These are phyloP conservation scores for Smallanthus sonchifolius DNA, from an alignment of 129 eudicot genomes.

Conservation along the genomic window DNA sequence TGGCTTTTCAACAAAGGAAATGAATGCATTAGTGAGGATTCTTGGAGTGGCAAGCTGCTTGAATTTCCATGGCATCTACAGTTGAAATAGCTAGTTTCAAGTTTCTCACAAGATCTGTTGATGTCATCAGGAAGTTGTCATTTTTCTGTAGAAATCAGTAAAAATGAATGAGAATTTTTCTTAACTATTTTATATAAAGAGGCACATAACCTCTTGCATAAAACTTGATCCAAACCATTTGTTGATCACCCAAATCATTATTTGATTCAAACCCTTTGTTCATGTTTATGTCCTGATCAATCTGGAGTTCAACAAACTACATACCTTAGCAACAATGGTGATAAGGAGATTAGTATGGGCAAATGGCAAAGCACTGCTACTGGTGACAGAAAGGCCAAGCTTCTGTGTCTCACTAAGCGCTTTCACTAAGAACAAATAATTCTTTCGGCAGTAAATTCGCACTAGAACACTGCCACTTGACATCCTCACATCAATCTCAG, in stretches of 20 bases:
- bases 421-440: constrained; percentile 20
- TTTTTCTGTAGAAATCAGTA: constrained; percentile 24
- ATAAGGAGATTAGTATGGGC: constrained; percentile 33
- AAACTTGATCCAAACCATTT: neutral
- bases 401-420: constrained; percentile 38
- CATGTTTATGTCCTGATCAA: too few species aligned
- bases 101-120: constrained; percentile 31
- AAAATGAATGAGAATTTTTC: neutral
- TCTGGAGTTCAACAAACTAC: neutral
- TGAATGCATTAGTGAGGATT: neutral
- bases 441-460: constrained; percentile 33
- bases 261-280: neutral
- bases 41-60: constrained; percentile 8
- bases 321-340: constrained; percentile 47
- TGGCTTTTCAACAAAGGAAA: neutral
- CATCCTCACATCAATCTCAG: constrained; percentile 40
- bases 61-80: neutral
- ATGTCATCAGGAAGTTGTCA: constrained; percentile 28
- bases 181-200: neutral
- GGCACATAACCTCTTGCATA: neutral
- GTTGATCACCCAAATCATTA: neutral
- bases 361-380: constrained; percentile 52
- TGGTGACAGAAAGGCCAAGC: constrained; percentile 35
- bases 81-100: constrained; percentile 19
- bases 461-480: constrained; percentile 35